Evolutionary conservation across 306 rosid species (phyloP), one percentile per base, ranked within the genome.

Genomic region (Trichosanthes truncata): DNA sequence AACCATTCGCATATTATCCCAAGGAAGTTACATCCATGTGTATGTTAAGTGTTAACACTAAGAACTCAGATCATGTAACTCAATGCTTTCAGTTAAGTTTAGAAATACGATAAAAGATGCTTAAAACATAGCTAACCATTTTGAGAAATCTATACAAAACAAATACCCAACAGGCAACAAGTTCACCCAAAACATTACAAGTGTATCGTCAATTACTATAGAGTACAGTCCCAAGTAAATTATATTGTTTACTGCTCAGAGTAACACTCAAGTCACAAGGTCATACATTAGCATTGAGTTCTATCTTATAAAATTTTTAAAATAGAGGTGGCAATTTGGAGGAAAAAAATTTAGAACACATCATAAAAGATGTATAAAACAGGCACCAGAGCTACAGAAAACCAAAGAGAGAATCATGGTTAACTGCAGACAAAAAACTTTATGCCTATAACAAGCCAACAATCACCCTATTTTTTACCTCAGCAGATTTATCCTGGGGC

Each of bases 401-500:
- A 26, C 59, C 14, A 76, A 52, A 51, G 49, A 55, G 40, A 51
- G 46, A 76, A 18, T 52, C 68, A 77, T 14, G 4, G 38, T 21
- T 36, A 51, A 40, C 51, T 11, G 49, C 48, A 20, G 38, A 3
- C 36, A 76, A 1, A 35, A 33, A 51, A 75, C 48, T n/a, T 10
- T 4, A 49, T 38, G 20, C 7, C 68, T 31, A 3, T 3, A 40
- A 59, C 36, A 74, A 17, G 59, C 26, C 25, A 77, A 57, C 20
- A 59, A 61, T 29, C 40, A 25, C 25, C 53, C 71, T 40, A 38
- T 45, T 41, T 6, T 77, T 57, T 85, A 95, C 97, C 98, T 95
- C 97, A 26, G 84, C 78, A 80, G 93, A 92, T 90, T 89, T 92
- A 33, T 88, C 90, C 41, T 77, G 89, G 53, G 78, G 66, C 71